A percentile compares a stretch with the other conserved stretches of the same genome.
Conservation (phyloP, 2,329 filamentous ascomycete genomes). For the Coleophoma crateriformis region DNA sequence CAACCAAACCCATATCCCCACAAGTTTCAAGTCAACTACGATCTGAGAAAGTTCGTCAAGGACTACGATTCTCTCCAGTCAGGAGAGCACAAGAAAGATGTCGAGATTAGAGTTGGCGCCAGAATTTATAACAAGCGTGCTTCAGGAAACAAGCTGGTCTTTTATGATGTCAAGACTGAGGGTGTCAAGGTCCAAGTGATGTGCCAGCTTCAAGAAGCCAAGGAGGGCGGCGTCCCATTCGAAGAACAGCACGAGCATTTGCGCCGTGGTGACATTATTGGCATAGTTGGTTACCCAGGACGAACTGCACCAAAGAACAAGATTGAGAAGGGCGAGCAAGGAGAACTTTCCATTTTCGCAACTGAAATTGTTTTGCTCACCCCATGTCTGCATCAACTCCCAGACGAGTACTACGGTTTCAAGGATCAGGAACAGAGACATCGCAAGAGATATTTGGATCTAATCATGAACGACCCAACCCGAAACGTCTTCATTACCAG, state of each 20-base stretch:
- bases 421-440: slow-evolving; percentile 92
- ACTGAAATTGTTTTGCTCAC: slow-evolving; percentile 79
- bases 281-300: slow-evolving; percentile 77
- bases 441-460: slow-evolving; percentile 88
- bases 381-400: slow-evolving; percentile 86
- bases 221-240: slow-evolving; percentile 62
- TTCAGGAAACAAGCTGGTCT: slow-evolving; percentile 78
- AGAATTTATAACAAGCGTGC: slow-evolving; percentile 86
- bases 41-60: slow-evolving; percentile 72
- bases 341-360: slow-evolving; percentile 92
- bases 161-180: slow-evolving; percentile 80
- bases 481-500: slow-evolving; percentile 80
- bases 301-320: slow-evolving; percentile 87
- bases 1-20: slow-evolving; percentile 86
- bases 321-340: slow-evolving; percentile 69
- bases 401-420: slow-evolving; percentile 88
- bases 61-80: slow-evolving; percentile 80
- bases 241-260: slow-evolving; percentile 86
- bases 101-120: slow-evolving; percentile 71
- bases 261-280: slow-evolving; percentile 88
- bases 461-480: slow-evolving; percentile 87
- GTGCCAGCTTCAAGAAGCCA: slow-evolving; percentile 78
- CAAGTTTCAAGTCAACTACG: slow-evolving; percentile 83
- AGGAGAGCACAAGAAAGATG: slow-evolving; percentile 74
- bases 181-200: slow-evolving; percentile 83